Conservation (phyloP, 495 filamentous ascomycete genomes). For the Parathielavia appendiculata region DNA sequence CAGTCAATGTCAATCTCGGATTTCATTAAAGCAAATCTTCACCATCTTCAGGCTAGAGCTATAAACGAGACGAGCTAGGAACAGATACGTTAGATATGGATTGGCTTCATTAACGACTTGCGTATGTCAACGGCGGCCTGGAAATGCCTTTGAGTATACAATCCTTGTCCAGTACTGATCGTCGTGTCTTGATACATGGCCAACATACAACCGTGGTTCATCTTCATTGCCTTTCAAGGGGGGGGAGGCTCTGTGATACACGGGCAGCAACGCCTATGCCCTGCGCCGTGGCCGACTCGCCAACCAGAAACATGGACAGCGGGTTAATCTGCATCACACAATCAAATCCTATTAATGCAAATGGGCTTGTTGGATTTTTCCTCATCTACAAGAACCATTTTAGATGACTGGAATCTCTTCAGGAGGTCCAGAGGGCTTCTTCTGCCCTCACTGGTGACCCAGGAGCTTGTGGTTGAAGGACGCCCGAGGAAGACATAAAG, state of each 20-base stretch:
- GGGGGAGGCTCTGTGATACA: not conserved
- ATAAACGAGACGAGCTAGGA: not conserved
- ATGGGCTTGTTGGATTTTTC: conserved; percentile 12
- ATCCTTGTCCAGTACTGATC: not conserved
- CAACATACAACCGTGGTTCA: not conserved
- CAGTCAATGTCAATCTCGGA: not conserved
- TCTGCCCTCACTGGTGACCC: not conserved
- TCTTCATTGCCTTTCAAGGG: conserved; percentile 3
- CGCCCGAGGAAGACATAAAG: conserved; percentile 15
- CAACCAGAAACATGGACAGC: conserved; percentile 9
- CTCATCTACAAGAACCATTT: conserved; percentile 23
- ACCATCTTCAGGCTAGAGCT: not conserved
- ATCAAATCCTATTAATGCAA: conserved; percentile 25
- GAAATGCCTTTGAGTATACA: not conserved
- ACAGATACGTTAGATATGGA: not conserved
- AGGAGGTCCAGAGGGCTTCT: not conserved
- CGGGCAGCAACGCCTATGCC: conserved; percentile 8
- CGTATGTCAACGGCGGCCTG: not conserved
- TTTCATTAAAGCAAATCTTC: not conserved
- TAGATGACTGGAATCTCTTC: conserved; percentile 17
- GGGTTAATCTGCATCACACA: conserved; percentile 21
- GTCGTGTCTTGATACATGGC: not conserved
- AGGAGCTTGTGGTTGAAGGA: not conserved
- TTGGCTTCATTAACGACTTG: not conserved
- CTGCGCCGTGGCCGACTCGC: conserved; percentile 3